A percentile compares a stretch with the other conserved stretches of the same genome.
Evolutionary conservation across 2,329 filamentous ascomycete genomes (phyloP).

Genomic region (Fusarium buxicola): DNA sequence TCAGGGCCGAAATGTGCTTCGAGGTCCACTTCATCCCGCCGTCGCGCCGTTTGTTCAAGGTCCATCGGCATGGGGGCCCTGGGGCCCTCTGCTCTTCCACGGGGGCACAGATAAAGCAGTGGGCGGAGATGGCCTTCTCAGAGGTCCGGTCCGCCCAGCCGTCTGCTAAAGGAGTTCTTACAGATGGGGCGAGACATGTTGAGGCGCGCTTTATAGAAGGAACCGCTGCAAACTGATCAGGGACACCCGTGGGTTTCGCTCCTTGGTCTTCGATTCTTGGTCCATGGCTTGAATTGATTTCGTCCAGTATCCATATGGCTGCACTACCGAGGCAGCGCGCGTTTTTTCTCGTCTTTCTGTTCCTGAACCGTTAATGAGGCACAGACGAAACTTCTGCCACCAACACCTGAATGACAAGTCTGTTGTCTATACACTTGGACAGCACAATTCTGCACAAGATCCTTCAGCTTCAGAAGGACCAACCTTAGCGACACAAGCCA

Average conservation of each 20-base stretch:
- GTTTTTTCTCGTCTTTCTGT: constrained; percentile 1
- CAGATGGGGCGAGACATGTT: constrained; percentile 14
- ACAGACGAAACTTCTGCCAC: background rate
- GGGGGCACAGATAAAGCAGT: constrained; percentile 24
- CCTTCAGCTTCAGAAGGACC: background rate
- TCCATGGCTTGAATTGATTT: constrained; percentile 1
- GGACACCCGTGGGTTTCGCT: constrained; percentile 9
- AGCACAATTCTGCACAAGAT: background rate
- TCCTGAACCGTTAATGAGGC: constrained; percentile 20
- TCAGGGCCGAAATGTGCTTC: constrained; percentile 43
- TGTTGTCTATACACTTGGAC: background rate
- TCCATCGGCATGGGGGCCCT: constrained; percentile 6
- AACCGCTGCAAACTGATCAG: constrained; percentile 28
- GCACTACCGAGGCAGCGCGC: constrained; percentile 1
- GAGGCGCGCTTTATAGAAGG: constrained; percentile 33
- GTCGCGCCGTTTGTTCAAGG: constrained; percentile 23
- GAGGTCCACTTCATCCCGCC: constrained; percentile 38
- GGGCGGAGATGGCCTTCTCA: constrained; percentile 32
- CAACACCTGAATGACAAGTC: no score
- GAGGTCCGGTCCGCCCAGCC: constrained; percentile 43
- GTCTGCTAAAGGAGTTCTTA: constrained; percentile 23
- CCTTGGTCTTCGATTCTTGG: constrained; percentile 15
- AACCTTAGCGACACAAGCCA: constrained; percentile 11
- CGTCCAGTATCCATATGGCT: constrained; percentile 28
- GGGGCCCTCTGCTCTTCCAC: constrained; percentile 23